Percentiles rank a stretch among this genome's conserved stretches.
phyloP scores from a whole-genome alignment of 176 grass and related monocot species.

The Thalia dealbata region DNA sequence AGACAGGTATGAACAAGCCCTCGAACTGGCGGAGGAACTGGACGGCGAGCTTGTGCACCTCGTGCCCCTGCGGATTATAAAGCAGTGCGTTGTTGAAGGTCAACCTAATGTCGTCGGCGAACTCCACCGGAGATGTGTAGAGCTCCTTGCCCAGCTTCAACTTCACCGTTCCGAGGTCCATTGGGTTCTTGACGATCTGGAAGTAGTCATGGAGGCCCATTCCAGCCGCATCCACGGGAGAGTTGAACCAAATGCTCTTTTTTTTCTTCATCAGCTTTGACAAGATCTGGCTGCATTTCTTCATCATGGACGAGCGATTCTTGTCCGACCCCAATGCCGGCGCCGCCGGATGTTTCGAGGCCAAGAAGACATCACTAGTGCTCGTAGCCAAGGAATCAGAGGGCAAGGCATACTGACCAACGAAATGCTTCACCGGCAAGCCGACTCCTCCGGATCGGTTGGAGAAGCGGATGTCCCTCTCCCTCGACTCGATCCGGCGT shows the following conservation, averaged over 20 bases:
- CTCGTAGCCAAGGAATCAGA: background rate
- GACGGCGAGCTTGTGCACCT: slow-evolving; percentile 66
- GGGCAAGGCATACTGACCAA: background rate
- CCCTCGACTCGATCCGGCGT: slow-evolving; percentile 56
- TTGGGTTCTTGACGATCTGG: slow-evolving; percentile 63
- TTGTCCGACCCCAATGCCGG: slow-evolving; percentile 19
- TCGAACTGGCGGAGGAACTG: slow-evolving; percentile 55
- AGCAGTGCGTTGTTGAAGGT: slow-evolving; percentile 77
- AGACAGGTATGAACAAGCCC: slow-evolving; percentile 29
- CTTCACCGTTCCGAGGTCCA: slow-evolving; percentile 82
- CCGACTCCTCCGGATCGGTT: slow-evolving; percentile 3
- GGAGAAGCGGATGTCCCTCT: slow-evolving; percentile 27
- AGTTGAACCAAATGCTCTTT: slow-evolving; percentile 80
- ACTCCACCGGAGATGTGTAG: slow-evolving; percentile 47
- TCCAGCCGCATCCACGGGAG: slow-evolving; percentile 53
- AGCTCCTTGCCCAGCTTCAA: slow-evolving; percentile 31
- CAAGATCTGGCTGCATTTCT: slow-evolving; percentile 62
- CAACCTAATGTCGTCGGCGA: slow-evolving; percentile 59
- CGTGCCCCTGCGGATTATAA: slow-evolving; percentile 61
- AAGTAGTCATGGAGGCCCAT: slow-evolving; percentile 76
- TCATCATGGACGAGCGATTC: slow-evolving; percentile 41
- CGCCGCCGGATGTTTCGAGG: background rate
- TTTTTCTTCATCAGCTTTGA: slow-evolving; percentile 71
- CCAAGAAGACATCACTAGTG: background rate
- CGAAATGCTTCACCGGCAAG: background rate